Conservation (phyloP, 2,329 filamentous ascomycete species). For the Scedosporium dehoogii region DNA sequence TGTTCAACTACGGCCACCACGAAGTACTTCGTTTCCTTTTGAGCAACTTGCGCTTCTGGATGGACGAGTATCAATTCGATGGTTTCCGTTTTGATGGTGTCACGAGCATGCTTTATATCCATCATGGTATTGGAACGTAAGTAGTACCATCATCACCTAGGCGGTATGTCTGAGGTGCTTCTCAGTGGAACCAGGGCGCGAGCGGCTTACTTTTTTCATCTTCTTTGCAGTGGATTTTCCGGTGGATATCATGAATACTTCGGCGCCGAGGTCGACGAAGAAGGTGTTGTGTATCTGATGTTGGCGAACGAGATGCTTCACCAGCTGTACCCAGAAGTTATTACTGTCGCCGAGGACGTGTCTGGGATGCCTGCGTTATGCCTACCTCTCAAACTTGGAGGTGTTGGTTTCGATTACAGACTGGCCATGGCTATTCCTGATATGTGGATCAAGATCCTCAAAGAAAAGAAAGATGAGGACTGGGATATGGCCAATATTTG, state of each 20-base stretch:
- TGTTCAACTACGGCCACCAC: constrained; percentile 95
- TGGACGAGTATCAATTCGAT: constrained; percentile 96
- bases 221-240: constrained; percentile 67
- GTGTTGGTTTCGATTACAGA: constrained; percentile 93
- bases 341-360: constrained; percentile 94
- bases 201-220: not conserved
- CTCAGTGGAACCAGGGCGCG: too few species aligned
- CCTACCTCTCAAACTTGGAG: constrained; percentile 72
- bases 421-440: constrained; percentile 97
- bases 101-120: constrained; percentile 93
- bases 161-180: not conserved
- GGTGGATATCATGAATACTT: constrained; percentile 99
- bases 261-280: constrained; percentile 77
- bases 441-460: constrained; percentile 98
- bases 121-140: constrained; percentile 95
- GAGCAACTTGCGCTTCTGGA: constrained; percentile 96
- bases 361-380: constrained; percentile 98
- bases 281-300: constrained; percentile 91
- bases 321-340: constrained; percentile 72
- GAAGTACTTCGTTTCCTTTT: constrained; percentile 93
- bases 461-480: constrained; percentile 81
- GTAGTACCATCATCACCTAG: constrained; percentile 21
- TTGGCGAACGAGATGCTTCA: constrained; percentile 95
- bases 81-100: constrained; percentile 97
- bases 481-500: constrained; percentile 85